These are phyloP conservation scores for Helichrysum umbraculigerum DNA, from an alignment of 129 eudicot genomes.

Conservation along the genomic window DNA sequence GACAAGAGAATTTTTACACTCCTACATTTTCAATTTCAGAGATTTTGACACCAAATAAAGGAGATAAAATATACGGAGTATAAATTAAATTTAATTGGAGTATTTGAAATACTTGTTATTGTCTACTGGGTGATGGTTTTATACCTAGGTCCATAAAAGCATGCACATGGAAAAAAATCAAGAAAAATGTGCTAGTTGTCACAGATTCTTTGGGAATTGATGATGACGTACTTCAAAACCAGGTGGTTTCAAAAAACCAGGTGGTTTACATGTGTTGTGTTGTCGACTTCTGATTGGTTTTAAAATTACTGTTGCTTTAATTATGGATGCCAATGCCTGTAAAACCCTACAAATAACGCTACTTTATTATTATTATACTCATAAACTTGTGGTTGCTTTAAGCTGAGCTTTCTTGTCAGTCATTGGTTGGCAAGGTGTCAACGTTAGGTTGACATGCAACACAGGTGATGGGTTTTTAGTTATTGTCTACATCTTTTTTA, in stretches of 20 bases:
- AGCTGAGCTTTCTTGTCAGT: slow-evolving; percentile 37
- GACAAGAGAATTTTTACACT: too few relatives aligned
- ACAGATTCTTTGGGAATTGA: slow-evolving; percentile 20
- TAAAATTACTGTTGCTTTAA: slow-evolving; percentile 3
- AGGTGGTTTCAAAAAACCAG: slow-evolving; percentile 15
- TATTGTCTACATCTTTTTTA: slow-evolving; percentile 34
- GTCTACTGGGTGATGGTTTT: neutral
- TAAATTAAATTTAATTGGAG: too few relatives aligned
- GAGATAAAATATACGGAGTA: too few relatives aligned
- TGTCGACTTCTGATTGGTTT: slow-evolving; percentile 32
- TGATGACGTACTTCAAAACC: slow-evolving; percentile 23
- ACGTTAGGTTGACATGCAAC: slow-evolving; percentile 27
- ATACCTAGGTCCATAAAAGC: neutral
- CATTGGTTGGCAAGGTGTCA: slow-evolving; percentile 27
- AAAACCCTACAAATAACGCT: slow-evolving; percentile 16
- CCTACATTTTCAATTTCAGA: too few relatives aligned
- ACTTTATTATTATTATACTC: neutral
- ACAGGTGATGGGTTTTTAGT: slow-evolving; percentile 14
- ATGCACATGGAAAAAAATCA: slow-evolving; percentile 9
- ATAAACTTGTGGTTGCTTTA: slow-evolving; percentile 9
- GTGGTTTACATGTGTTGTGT: slow-evolving; percentile 23
- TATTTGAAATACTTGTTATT: neutral
- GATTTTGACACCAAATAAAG: too few relatives aligned
- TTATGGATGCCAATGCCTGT: neutral
- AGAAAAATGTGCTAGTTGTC: slow-evolving; percentile 8